phyloP scores from a whole-genome alignment of 176 grass and related monocot genomes.

The Musa acuminata region DNA sequence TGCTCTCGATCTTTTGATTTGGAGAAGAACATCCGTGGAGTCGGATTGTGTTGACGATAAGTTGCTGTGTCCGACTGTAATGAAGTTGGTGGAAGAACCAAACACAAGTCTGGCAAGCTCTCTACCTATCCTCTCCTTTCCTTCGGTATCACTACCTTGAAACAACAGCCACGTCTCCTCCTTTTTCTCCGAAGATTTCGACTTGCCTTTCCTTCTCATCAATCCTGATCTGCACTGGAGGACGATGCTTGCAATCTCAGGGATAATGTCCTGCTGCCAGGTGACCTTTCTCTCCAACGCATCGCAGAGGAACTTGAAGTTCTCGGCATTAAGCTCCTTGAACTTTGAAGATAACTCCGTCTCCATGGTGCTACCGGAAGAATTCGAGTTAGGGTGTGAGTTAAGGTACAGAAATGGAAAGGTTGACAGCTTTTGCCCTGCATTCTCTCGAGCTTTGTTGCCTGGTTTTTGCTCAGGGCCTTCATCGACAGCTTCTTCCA shows the following conservation, averaged over 20 bases:
- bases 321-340: constrained; percentile 74
- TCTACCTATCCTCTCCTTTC: constrained; percentile 53
- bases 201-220: constrained; percentile 34
- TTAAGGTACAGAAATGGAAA: not conserved
- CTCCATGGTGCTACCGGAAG: constrained; percentile 17
- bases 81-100: constrained; percentile 37
- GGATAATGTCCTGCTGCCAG: constrained; percentile 29
- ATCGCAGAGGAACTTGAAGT: constrained; percentile 61
- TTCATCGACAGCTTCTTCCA: not conserved
- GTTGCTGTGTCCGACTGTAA: constrained; percentile 27
- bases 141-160: constrained; percentile 49
- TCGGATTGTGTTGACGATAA: constrained; percentile 22
- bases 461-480: not conserved
- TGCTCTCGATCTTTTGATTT: constrained; percentile 37
- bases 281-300: constrained; percentile 43
- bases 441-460: not conserved
- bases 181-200: constrained; percentile 10
- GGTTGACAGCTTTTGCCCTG: constrained; percentile 20
- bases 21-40: constrained; percentile 22
- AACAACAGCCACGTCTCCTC: constrained; percentile 71
- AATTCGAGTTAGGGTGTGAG: constrained; percentile 26
- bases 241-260: constrained; percentile 56
- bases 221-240: constrained; percentile 71
- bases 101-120: constrained; percentile 68
- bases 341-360: constrained; percentile 36